Percentiles rank a stretch among this genome's conserved stretches.
These are phyloP conservation scores for Ensete ventricosum DNA, from an alignment of 176 grass and related monocot genomes.

Conservation along the genomic window DNA sequence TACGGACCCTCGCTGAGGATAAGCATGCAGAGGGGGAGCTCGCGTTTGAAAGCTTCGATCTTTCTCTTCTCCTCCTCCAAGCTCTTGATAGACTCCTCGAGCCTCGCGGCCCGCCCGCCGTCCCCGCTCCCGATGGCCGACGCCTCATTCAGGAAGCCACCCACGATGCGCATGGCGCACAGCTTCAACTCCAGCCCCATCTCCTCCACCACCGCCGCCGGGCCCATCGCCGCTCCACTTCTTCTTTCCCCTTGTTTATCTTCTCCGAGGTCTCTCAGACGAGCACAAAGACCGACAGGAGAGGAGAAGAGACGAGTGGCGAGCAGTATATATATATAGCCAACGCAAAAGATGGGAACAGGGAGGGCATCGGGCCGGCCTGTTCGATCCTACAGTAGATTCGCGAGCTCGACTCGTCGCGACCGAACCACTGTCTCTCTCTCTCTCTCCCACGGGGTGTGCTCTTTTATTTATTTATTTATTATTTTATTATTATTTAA, in stretches of 20 bases:
- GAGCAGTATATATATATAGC: background rate
- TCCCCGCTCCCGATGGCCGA: conserved; percentile 10
- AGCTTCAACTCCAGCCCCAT: conserved; percentile 46
- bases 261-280: background rate
- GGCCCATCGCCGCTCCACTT: conserved; percentile 13
- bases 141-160: conserved; percentile 16
- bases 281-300: background rate
- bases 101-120: conserved; percentile 20
- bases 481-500: too few species aligned
- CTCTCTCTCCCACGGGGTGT: background rate
- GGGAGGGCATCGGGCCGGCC: background rate
- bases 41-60: conserved; percentile 76
- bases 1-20: conserved; percentile 52
- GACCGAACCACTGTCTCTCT: too few species aligned
- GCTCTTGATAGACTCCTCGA: conserved; percentile 44
- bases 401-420: background rate
- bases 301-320: too few species aligned
- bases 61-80: conserved; percentile 66
- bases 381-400: background rate
- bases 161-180: conserved; percentile 34
- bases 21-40: conserved; percentile 62
- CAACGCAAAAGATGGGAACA: background rate
- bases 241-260: too few species aligned
- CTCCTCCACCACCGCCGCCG: conserved; percentile 20
- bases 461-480: background rate